Conservation (phyloP, 2,329 filamentous ascomycete species). For the Aureobasidium sp. region DNA sequence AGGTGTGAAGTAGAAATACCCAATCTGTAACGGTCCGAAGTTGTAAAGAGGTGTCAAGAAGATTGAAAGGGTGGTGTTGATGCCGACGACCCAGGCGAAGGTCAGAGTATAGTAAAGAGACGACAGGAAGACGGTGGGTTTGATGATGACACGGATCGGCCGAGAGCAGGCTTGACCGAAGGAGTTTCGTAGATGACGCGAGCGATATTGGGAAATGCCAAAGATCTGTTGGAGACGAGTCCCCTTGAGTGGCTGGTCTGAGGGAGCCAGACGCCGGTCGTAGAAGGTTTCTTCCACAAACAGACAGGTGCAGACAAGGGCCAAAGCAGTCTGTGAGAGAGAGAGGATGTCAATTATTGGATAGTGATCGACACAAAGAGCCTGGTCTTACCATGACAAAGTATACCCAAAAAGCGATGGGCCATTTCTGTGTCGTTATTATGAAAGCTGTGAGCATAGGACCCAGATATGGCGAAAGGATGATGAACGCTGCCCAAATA, state of each 20-base stretch:
- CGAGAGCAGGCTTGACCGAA: conserved; percentile 31
- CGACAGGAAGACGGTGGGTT: conserved; percentile 32
- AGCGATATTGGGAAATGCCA: conserved; percentile 29
- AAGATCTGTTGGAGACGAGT: conserved; percentile 27
- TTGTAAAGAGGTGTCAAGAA: conserved; percentile 31
- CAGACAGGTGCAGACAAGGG: conserved; percentile 34
- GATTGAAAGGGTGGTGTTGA: conserved; percentile 22
- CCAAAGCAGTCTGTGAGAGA: conserved; percentile 19
- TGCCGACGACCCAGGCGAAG: conserved; percentile 23
- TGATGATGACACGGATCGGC: conserved; percentile 32
- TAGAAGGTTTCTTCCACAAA: conserved; percentile 47
- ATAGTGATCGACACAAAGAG: neutral
- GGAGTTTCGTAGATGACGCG: conserved; percentile 26
- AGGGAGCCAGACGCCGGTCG: conserved; percentile 32
- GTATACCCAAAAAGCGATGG: conserved; percentile 43
- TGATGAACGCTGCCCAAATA: conserved; percentile 33
- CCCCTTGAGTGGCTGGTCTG: conserved; percentile 28
- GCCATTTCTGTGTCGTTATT: conserved; percentile 37
- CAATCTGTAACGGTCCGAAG: conserved; percentile 41
- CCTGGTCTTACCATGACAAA: conserved; percentile 27
- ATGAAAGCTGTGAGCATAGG: conserved; percentile 44
- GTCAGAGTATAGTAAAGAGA: conserved; percentile 34
- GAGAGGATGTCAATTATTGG: neutral
- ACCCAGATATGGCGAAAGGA: conserved; percentile 34
- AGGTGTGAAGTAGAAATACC: conserved; percentile 53